These are phyloP conservation scores for Aspergillus affinis DNA, from an alignment of 495 filamentous ascomycete species.

Conservation along the genomic window DNA sequence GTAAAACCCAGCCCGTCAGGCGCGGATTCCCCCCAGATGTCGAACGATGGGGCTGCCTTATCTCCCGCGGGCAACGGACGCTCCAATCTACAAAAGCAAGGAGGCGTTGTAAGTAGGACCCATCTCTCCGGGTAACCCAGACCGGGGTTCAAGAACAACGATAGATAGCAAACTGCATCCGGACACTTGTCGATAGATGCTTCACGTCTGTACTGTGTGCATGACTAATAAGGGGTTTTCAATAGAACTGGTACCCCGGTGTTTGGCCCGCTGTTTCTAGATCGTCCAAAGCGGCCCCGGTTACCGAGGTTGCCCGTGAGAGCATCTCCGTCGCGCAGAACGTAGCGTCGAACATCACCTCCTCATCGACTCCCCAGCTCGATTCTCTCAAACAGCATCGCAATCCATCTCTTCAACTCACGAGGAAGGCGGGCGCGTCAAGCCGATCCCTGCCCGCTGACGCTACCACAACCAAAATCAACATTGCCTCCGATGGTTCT, in stretches of 20 bases:
- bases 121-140: background rate
- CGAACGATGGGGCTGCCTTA: constrained; percentile 32
- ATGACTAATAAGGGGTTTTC: constrained; percentile 19
- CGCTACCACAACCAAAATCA: constrained; percentile 49
- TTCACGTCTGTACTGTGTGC: background rate
- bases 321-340: constrained; percentile 63
- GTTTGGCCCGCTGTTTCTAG: constrained; percentile 60
- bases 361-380: constrained; percentile 33
- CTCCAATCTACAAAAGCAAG: constrained; percentile 35
- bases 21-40: constrained; percentile 35
- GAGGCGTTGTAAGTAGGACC: constrained; percentile 15
- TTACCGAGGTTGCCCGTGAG: constrained; percentile 75
- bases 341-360: constrained; percentile 41
- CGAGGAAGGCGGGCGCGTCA: constrained; percentile 38
- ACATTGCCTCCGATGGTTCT: constrained; percentile 49
- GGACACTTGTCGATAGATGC: background rate
- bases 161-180: background rate
- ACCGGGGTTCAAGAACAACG: background rate
- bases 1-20: constrained; percentile 57
- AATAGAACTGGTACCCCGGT: constrained; percentile 51
- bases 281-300: constrained; percentile 64
- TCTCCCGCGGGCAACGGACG: constrained; percentile 21
- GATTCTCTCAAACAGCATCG: constrained; percentile 27
- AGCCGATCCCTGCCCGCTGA: constrained; percentile 48
- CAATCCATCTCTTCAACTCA: constrained; percentile 43